Base-by-base conservation (phyloP, 148 eudicot species). In the Rhododendron kiyosumense region DNA sequence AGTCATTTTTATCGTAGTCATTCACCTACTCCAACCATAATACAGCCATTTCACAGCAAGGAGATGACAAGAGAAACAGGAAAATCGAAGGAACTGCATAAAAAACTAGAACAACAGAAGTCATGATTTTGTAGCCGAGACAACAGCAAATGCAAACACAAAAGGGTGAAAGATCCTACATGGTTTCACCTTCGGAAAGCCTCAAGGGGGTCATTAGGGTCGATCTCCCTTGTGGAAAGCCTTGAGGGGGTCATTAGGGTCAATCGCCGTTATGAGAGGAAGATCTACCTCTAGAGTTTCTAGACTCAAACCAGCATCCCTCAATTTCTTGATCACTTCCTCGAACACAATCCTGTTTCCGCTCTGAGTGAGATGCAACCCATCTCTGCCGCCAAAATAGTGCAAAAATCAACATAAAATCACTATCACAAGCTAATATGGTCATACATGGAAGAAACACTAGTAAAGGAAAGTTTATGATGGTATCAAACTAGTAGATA, bases 281-380 rank as follows among this genome's bases (percentile, higher is more conserved):
- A 93, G 98, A 91, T 96, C 95, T 52, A 86, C 87, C 0, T 92
- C 91, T 51, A 96, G 84, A 85, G 87, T 89, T 87, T 96, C 96
- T 51, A 91, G 89, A 84, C 93, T 88, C 79, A 94, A 84, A 51
- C 92, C 92, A 41, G 81, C 86, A 63, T 91, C 91, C 85, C 84
- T 89, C 78, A 94, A 93, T 88, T 88, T 89, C 82, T 26, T 85
- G 17, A 93, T 71, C 82, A 95, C 91, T 85, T 92, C 94, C 87
- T 96, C 99, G 41, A 92, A 93, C 9, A 96, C 98, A 83, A 92
- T 78, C 84, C 84, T 89, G 89, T 94, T 96, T 30, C 99, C 98
- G 15, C 86, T 82, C 73, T 67, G 86, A 48, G 93, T 88, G 8
- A 96, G 92, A 84, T 96, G 99, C 93, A 96, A 89, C 74, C 99